Conservation (phyloP, 2,329 filamentous ascomycete genomes). For the Aspergillus sp. region DNA sequence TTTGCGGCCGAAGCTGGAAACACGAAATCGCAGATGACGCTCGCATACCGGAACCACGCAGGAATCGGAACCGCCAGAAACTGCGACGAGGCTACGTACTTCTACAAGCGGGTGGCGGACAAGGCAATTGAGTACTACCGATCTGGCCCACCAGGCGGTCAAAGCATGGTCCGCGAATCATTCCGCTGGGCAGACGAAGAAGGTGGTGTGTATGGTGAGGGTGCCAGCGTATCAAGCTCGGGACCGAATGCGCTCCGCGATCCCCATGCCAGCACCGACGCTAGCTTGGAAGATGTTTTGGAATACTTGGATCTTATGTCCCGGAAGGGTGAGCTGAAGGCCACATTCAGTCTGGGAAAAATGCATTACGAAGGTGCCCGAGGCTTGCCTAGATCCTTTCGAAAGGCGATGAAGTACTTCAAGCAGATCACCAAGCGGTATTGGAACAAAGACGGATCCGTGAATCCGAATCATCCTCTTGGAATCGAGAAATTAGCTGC, state of each 20-base stretch:
- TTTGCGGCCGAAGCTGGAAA: constrained; percentile 85
- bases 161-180: constrained; percentile 71
- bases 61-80: constrained; percentile 83
- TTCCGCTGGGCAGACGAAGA: constrained; percentile 86
- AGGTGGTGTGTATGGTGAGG: constrained; percentile 92
- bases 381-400: constrained; percentile 70
- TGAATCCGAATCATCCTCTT: constrained; percentile 66
- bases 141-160: constrained; percentile 86
- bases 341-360: constrained; percentile 80
- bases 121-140: constrained; percentile 87
- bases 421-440: constrained; percentile 74
- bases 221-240: constrained; percentile 84
- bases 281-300: constrained; percentile 86
- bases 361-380: constrained; percentile 86
- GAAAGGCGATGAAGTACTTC: constrained; percentile 77
- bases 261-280: constrained; percentile 76
- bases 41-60: constrained; percentile 79
- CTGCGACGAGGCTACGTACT: constrained; percentile 79
- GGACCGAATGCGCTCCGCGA: constrained; percentile 76
- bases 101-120: constrained; percentile 91
- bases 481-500: constrained; percentile 75
- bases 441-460: constrained; percentile 77
- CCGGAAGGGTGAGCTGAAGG: constrained; percentile 83
- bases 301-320: constrained; percentile 92
- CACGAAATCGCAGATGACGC: constrained; percentile 86